A percentile compares a stretch with the other conserved stretches of the same genome.
These are phyloP conservation scores for Thalassiosira hispida DNA, from an alignment of 352 stramenopile genomes.

Conservation along the genomic window DNA sequence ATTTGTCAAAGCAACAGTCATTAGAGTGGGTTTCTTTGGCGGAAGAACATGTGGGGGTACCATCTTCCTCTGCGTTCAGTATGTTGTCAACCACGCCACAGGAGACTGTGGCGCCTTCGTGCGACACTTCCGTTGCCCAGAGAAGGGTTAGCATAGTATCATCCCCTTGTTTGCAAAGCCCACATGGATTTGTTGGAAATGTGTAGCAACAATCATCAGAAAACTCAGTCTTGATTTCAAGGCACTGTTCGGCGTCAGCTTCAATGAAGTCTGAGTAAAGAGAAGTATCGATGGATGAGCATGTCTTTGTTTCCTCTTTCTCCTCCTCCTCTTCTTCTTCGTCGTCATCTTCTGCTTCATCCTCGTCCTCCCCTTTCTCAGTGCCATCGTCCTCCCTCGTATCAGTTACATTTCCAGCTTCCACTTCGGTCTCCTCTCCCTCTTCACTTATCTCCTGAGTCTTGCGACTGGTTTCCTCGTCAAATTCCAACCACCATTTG, in stretches of 20 bases:
- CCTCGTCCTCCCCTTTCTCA: background rate
- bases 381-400: background rate
- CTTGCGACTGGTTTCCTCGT: constrained; percentile 19
- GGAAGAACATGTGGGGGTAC: constrained; percentile 34
- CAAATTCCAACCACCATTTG: constrained; percentile 71
- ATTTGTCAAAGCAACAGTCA: constrained; percentile 65
- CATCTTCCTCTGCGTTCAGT: constrained; percentile 52
- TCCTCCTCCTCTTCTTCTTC: constrained; percentile 20
- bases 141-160: constrained; percentile 37
- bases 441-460: constrained; percentile 16
- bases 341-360: background rate
- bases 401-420: background rate
- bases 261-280: constrained; percentile 60
- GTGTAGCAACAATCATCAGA: constrained; percentile 54
- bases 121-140: constrained; percentile 42
- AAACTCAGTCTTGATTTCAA: constrained; percentile 51
- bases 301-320: constrained; percentile 32
- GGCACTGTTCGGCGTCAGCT: constrained; percentile 52
- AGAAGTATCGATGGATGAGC: constrained; percentile 59
- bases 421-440: constrained; percentile 8
- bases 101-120: constrained; percentile 47
- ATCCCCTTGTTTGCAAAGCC: constrained; percentile 48
- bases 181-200: constrained; percentile 53
- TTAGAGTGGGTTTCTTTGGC: constrained; percentile 44
- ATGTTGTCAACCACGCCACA: constrained; percentile 61